Base-by-base conservation (phyloP, 441 rosid species). In the Syzygium malaccense region DNA sequence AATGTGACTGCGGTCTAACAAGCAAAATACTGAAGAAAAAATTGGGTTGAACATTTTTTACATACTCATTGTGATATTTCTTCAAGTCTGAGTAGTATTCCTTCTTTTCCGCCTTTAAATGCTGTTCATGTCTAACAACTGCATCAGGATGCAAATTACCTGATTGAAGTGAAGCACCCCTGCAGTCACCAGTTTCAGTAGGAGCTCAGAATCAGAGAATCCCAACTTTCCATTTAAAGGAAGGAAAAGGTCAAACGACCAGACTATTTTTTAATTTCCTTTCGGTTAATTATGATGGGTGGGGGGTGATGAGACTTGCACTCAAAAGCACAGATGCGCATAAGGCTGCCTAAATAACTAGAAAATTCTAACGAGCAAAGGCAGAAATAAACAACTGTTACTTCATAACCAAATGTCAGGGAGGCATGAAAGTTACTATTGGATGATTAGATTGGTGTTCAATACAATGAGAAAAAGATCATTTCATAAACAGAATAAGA, bases 91-190 rank as follows among this genome's bases (percentile, higher is more conserved):
- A 91, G 91, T 94, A 94, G 90, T 96, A 93, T 87, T 90, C 92
- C 88, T 90, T 94, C 90, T 94, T 96, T 86, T 88, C 91, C 66
- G 88, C 92, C 93, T 94, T 96, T 88, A 94, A 88, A 87, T 88
- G 45, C 86, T 88, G 92, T 90, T 96, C 99, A 84, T 80, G 92
- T 86, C 58, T 92, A 88, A 94, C 90, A 80, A 97, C 91, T 60
- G 91, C 92, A 94, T 98, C 99, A 88, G 99, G 99, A 88, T 98
- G 99, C 89, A 93, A 93, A 91, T 91, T 91, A 30, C 99, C 95
- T 41, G 95, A 95, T 90, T 96, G 95, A 91, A 98, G 94, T 86
- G 95, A 93, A 89, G 90, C 90, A 87, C 97, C 94, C 99, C 99
- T 98, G 97, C 92, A 94, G 93, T 89, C 90, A 93, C 37, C 87